These are phyloP conservation scores for Sporobolus alterniflorus DNA, from an alignment of 202 grass and related monocot species.

Conservation along the genomic window DNA sequence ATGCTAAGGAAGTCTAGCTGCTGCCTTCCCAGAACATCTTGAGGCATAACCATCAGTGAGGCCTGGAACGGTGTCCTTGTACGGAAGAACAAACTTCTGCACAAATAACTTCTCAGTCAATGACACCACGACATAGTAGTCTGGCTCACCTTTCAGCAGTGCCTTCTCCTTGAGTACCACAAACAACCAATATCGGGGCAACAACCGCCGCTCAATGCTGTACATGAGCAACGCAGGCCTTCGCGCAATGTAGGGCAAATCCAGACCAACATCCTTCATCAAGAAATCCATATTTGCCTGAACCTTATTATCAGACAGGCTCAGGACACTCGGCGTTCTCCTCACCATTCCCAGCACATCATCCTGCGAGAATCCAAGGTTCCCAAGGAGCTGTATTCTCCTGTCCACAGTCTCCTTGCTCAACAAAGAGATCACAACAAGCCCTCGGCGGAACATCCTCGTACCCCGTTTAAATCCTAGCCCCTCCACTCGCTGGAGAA, in stretches of 20 bases:
- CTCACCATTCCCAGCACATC: neutral
- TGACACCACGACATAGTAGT: neutral
- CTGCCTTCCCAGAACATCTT: neutral
- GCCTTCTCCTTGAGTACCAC: conserved; percentile 42
- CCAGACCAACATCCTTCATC: conserved; percentile 35
- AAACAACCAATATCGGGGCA: conserved; percentile 34
- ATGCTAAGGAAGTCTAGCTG: neutral
- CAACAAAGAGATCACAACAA: neutral
- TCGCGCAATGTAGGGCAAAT: conserved; percentile 19
- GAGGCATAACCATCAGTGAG: conserved; percentile 33
- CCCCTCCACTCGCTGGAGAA: conserved; percentile 32
- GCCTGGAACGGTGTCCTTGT: conserved; percentile 11
- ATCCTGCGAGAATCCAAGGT: conserved; percentile 30
- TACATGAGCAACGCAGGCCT: conserved; percentile 37
- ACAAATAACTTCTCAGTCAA: conserved; percentile 28
- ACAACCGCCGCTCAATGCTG: conserved; percentile 41
- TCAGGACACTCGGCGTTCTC: neutral
- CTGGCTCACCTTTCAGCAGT: neutral
- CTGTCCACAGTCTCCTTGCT: conserved; percentile 7
- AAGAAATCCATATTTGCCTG: conserved; percentile 27
- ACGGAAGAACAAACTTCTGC: conserved; percentile 24
- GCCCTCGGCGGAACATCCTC: conserved; percentile 10
- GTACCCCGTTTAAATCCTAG: conserved; percentile 22
- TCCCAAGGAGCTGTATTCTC: conserved; percentile 13
- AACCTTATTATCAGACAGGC: neutral